Base-by-base conservation (phyloP, 768 basidiomycete genomes). In the Boletus rubropictus region DNA sequence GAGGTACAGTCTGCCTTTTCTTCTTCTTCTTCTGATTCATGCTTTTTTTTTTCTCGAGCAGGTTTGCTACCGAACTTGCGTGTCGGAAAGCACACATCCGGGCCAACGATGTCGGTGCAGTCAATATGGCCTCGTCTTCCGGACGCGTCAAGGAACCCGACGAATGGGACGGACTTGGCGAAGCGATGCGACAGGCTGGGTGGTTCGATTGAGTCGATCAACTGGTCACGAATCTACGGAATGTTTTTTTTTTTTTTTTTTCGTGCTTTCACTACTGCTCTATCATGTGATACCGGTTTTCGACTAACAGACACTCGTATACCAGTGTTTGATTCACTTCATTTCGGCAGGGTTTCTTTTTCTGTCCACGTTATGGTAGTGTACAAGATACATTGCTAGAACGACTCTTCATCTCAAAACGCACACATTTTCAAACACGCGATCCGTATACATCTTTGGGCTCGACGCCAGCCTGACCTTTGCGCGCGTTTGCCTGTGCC, bases 401-500 rank as follows among this genome's bases (percentile, higher is more conserved):
- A n/a, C n/a, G 11, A 25, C 24, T 11, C 17, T n/a, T 37, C 14
- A 15, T 17, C 35, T n/a, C 34, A 1, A 37, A 17, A 24, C 33
- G 21, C 14, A 37, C n/a, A 21, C 20, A 1, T 41, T 40, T 62
- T 65, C 65, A 80, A 39, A 75, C 69, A 24, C 84, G 79, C 56
- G 71, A 72, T 29, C 83, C 81, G 63, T 94, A 92, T 28, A 91
- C 90, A 58, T 91, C 88, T 58, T 84, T 74, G 47, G 86, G 76
- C 4, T 73, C 64, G 48, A 90, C 86, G 40, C 91, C 87, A 38
- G 78, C 80, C 58, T 89, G 87, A 7, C 90, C 89, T 65, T 86
- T 89, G 63, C 82, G 81, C 58, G 84, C 79, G 71, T 91, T 89
- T 46, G 88, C 82, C 57, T 90, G 84, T 4, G 87, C 89, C 89